A percentile compares a stretch with the other conserved stretches of the same genome.
Evolutionary conservation across 306 rosid genomes (phyloP).

Genomic region (Casuarina equisetifolia): DNA sequence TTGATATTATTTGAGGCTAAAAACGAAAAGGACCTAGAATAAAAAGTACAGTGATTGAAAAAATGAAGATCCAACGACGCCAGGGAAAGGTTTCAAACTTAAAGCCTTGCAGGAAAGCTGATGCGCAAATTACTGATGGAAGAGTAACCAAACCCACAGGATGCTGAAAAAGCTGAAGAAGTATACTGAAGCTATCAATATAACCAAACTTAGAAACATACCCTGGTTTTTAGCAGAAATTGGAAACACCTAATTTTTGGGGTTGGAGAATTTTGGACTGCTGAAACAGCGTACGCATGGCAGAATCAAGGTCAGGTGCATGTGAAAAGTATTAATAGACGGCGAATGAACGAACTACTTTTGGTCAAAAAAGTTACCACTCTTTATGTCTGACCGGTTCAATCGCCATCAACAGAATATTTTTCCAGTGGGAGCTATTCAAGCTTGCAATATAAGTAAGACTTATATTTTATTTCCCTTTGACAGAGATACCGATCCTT

Average conservation of each 20-base stretch:
- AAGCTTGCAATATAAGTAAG: background rate
- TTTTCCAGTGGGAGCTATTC: background rate
- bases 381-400: slow-evolving; percentile 5
- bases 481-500: background rate
- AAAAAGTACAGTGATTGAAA: background rate
- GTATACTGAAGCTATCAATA: background rate
- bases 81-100: background rate
- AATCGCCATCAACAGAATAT: background rate
- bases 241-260: background rate
- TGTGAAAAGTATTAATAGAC: background rate
- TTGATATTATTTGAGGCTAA: background rate
- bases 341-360: background rate
- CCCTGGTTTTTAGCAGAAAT: background rate
- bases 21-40: background rate
- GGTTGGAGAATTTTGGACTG: background rate
- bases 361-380: background rate
- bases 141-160: background rate
- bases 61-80: background rate
- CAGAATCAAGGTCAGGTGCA: background rate
- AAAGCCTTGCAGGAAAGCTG: background rate
- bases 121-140: background rate
- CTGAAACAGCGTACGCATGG: background rate
- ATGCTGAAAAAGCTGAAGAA: no score
- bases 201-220: background rate
- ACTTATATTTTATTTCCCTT: background rate